These are phyloP conservation scores for Zoysia japonica DNA, from an alignment of 176 grass and related monocot species.

Conservation along the genomic window DNA sequence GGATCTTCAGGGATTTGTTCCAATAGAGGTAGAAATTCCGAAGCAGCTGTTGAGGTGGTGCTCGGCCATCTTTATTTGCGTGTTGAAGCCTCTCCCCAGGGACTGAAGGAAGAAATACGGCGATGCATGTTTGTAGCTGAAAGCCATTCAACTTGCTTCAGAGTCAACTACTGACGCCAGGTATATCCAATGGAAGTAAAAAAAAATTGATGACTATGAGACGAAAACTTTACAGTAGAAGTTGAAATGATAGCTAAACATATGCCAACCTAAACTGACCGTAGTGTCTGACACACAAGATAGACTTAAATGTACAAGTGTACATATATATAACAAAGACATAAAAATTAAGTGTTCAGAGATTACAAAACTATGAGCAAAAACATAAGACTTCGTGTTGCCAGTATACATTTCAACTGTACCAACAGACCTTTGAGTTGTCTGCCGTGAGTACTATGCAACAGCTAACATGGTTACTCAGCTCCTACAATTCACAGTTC, in stretches of 20 bases:
- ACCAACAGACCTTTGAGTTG: background rate
- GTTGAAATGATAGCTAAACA: background rate
- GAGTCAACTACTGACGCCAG: no score
- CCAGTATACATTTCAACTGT: constrained; percentile 26
- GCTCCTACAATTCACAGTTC: constrained; percentile 2
- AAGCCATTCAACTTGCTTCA: background rate
- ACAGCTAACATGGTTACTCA: constrained; percentile 3
- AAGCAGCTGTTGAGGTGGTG: no score
- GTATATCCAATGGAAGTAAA: background rate
- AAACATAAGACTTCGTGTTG: constrained; percentile 7
- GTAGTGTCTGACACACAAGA: background rate
- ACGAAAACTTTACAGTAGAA: background rate
- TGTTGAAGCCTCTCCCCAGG: background rate
- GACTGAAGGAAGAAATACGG: background rate
- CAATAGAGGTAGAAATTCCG: no score
- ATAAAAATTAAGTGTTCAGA: background rate
- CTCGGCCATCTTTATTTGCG: no score
- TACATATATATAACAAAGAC: background rate
- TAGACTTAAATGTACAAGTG: background rate
- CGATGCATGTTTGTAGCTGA: background rate
- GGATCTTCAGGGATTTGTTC: no score
- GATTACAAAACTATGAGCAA: background rate
- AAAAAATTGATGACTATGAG: background rate
- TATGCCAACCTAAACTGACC: background rate
- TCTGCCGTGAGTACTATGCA: background rate